Conservation (phyloP, 345 rosid genomes). For the Citrus reticulata region DNA sequence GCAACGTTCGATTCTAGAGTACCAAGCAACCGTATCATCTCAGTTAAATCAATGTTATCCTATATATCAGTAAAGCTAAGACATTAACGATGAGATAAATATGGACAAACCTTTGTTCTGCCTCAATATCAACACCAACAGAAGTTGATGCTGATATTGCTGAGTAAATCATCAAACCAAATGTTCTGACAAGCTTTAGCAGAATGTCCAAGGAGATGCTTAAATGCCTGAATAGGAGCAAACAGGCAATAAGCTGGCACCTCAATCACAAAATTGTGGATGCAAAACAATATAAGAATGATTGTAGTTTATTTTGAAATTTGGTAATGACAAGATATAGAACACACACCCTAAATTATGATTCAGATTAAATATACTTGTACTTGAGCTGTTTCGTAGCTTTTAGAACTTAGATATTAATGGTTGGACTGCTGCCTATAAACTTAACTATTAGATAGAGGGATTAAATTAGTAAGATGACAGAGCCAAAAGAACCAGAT, state of each 20-base stretch:
- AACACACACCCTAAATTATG: background rate
- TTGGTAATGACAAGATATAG: background rate
- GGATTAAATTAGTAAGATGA: background rate
- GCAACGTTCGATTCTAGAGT: constrained; percentile 72
- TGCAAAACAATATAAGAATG: background rate
- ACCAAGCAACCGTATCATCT: constrained; percentile 3
- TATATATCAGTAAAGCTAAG: background rate
- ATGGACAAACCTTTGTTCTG: constrained; percentile 74
- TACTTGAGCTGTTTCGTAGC: background rate
- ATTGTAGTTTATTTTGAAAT: background rate
- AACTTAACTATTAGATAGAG: background rate
- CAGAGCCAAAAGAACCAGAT: background rate
- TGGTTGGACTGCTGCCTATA: background rate
- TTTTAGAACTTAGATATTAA: background rate
- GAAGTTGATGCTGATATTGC: constrained; percentile 73
- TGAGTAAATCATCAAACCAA: constrained; percentile 75
- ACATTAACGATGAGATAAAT: background rate
- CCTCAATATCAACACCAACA: constrained; percentile 97
- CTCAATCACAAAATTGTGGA: background rate
- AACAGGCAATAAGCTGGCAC: background rate
- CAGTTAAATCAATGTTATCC: background rate
- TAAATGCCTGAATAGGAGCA: constrained; percentile 63
- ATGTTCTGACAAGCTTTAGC: constrained; percentile 82
- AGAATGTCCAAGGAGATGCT: constrained; percentile 76
- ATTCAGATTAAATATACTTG: background rate